Conservation (phyloP, 257 asterid species). For the Lycium ferocissimum region DNA sequence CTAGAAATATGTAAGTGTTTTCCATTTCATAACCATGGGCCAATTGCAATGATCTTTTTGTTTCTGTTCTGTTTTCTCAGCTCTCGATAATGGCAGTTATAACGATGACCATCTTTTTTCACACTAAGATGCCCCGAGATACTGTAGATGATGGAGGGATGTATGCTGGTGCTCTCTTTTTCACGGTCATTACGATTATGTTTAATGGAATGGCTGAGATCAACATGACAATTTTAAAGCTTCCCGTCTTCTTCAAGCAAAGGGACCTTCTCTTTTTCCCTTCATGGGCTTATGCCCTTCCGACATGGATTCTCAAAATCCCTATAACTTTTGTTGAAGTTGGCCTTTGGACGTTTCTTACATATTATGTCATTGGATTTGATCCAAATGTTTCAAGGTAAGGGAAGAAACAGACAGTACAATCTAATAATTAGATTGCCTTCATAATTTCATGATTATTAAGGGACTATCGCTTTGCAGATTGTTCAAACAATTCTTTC, state of each 20-base stretch:
- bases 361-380: slow-evolving; percentile 71
- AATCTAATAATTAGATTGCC: background rate
- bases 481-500: slow-evolving; percentile 60
- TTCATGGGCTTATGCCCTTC: slow-evolving; percentile 73
- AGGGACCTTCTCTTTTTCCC: slow-evolving; percentile 71
- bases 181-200: slow-evolving; percentile 46
- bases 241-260: slow-evolving; percentile 81
- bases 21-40: background rate
- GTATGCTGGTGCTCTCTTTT: slow-evolving; percentile 58
- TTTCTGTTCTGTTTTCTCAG: slow-evolving; percentile 41
- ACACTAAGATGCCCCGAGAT: slow-evolving; percentile 55
- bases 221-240: slow-evolving; percentile 62
- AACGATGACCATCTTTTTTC: slow-evolving; percentile 51
- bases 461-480: slow-evolving; percentile 43
- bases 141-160: slow-evolving; percentile 49
- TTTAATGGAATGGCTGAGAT: slow-evolving; percentile 73
- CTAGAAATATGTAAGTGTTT: background rate
- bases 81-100: slow-evolving; percentile 45
- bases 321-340: slow-evolving; percentile 62
- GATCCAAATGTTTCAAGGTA: slow-evolving; percentile 70
- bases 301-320: slow-evolving; percentile 64
- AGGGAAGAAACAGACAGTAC: background rate
- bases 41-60: background rate
- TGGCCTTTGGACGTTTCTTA: slow-evolving; percentile 49
- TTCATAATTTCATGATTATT: background rate